Evolutionary conservation across 345 rosid genomes (phyloP).

Genomic region (Euclidium syriacum): DNA sequence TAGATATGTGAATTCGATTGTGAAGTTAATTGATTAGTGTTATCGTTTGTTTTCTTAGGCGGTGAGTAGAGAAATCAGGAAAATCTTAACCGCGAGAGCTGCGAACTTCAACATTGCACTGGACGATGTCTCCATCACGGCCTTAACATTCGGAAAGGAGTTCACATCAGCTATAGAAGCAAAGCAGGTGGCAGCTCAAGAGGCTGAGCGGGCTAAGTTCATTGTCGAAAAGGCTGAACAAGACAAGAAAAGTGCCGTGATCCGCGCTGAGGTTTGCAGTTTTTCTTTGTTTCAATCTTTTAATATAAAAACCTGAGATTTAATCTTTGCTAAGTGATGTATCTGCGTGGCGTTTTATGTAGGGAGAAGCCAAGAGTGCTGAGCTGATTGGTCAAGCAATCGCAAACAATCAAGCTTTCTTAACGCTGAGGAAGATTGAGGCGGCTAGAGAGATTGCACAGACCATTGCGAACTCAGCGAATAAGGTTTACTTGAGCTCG

Average conservation of each 20-base stretch:
- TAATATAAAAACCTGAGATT: background rate
- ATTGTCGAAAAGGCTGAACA: slow-evolving; percentile 88
- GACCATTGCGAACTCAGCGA: slow-evolving; percentile 50
- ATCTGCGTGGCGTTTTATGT: slow-evolving; percentile 12
- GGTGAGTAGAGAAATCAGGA: slow-evolving; percentile 76
- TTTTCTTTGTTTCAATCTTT: background rate
- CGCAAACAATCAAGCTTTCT: slow-evolving; percentile 75
- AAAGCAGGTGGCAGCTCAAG: slow-evolving; percentile 87
- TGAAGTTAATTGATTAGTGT: background rate
- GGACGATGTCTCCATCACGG: slow-evolving; percentile 82
- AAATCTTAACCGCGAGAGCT: slow-evolving; percentile 65
- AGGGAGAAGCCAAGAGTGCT: slow-evolving; percentile 89
- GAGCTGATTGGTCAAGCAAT: slow-evolving; percentile 84
- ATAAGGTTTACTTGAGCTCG: slow-evolving; percentile 64
- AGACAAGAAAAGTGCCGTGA: slow-evolving; percentile 82
- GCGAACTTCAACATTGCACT: slow-evolving; percentile 56
- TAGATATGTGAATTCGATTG: too few species aligned
- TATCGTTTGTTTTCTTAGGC: slow-evolving; percentile 24
- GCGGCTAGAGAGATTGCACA: slow-evolving; percentile 85
- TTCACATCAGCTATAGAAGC: slow-evolving; percentile 87
- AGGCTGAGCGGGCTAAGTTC: slow-evolving; percentile 85
- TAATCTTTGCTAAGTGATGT: background rate
- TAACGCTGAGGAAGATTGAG: slow-evolving; percentile 78
- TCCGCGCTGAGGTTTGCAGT: slow-evolving; percentile 67
- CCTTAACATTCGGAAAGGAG: slow-evolving; percentile 80